Evolutionary conservation across 768 basidiomycete species (phyloP).

Genomic region (Mrakia frigida): DNA sequence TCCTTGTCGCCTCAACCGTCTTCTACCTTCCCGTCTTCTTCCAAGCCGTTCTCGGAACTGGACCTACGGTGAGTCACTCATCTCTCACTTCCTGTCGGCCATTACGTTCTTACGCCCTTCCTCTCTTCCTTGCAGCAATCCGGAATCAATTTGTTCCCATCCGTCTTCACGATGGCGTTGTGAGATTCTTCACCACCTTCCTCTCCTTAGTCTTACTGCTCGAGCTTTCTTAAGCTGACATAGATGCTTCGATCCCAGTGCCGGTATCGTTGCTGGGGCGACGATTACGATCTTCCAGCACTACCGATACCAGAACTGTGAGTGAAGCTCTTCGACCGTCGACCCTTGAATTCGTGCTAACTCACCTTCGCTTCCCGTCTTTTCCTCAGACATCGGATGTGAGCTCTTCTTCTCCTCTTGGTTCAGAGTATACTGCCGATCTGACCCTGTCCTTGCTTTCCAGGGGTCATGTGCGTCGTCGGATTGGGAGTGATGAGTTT

Average conservation of each 20-base stretch:
- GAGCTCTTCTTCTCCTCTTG: neutral
- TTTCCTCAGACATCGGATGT: slow-evolving; percentile 1
- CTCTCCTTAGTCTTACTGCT: neutral
- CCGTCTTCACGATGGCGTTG: slow-evolving; percentile 21
- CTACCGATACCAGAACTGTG: slow-evolving; percentile 20
- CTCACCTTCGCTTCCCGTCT: neutral
- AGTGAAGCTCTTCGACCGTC: neutral
- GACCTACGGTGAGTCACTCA: slow-evolving; percentile 5
- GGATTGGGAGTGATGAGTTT: slow-evolving; percentile 27
- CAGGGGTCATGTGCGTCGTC: slow-evolving; percentile 14
- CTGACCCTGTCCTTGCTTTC: neutral
- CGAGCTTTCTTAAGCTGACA: neutral
- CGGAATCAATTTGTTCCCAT: slow-evolving; percentile 17
- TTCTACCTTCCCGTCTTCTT: slow-evolving; percentile 52
- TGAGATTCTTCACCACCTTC: neutral
- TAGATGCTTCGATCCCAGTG: neutral
- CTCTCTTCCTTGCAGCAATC: neutral
- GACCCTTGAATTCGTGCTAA: neutral
- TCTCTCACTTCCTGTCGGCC: neutral
- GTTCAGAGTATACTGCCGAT: no score
- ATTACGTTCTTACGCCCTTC: neutral
- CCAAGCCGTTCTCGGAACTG: slow-evolving; percentile 44
- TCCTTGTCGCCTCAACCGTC: slow-evolving; percentile 35
- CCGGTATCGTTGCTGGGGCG: slow-evolving; percentile 11
- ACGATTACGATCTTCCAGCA: slow-evolving; percentile 25